Percentiles rank a stretch among this genome's conserved stretches.
Evolutionary conservation across 176 grass and related monocot genomes (phyloP).

Genomic region (Phoenix roebelenii): DNA sequence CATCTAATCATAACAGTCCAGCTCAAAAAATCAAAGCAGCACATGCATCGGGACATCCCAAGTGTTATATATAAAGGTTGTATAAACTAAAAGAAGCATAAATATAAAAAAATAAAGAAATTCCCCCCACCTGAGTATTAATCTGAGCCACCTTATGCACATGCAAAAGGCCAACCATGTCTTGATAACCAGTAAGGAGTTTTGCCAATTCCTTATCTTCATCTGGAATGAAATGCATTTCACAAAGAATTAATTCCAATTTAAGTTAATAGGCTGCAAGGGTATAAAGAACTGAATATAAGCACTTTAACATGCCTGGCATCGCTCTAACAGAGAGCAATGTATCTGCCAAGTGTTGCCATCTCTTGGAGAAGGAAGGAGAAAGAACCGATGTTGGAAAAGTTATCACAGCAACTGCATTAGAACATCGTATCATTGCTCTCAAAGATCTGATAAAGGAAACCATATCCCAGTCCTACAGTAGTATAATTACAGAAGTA

Average conservation of each 20-base stretch:
- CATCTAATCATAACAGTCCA: too few species aligned
- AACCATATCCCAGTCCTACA: slow-evolving; percentile 87
- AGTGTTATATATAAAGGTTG: too few species aligned
- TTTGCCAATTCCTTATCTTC: slow-evolving; percentile 85
- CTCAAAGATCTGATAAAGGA: slow-evolving; percentile 77
- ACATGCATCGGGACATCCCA: too few species aligned
- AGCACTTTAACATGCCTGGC: slow-evolving; percentile 34
- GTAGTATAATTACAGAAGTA: slow-evolving; percentile 8
- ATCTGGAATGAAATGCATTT: slow-evolving; percentile 27
- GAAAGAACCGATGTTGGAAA: slow-evolving; percentile 57
- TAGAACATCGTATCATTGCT: slow-evolving; percentile 51
- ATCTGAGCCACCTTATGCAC: slow-evolving; percentile 84
- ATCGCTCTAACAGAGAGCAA: slow-evolving; percentile 79
- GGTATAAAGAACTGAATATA: too few species aligned
- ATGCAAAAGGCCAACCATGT: slow-evolving; percentile 89
- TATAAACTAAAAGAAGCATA: too few species aligned
- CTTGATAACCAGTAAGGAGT: slow-evolving; percentile 77
- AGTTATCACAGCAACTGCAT: slow-evolving; percentile 63
- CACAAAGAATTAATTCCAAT: too few species aligned
- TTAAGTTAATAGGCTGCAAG: too few species aligned
- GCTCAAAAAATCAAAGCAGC: too few species aligned
- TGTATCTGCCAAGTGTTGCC: slow-evolving; percentile 88
- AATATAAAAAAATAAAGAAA: not conserved
- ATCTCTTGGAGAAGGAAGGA: slow-evolving; percentile 74
- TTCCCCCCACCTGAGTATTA: slow-evolving; percentile 55